Evolutionary conservation across 805 yeast species (phyloP), one percentile per base, ranked within the genome.

Genomic region (Nakazawaea wickerhamii): DNA sequence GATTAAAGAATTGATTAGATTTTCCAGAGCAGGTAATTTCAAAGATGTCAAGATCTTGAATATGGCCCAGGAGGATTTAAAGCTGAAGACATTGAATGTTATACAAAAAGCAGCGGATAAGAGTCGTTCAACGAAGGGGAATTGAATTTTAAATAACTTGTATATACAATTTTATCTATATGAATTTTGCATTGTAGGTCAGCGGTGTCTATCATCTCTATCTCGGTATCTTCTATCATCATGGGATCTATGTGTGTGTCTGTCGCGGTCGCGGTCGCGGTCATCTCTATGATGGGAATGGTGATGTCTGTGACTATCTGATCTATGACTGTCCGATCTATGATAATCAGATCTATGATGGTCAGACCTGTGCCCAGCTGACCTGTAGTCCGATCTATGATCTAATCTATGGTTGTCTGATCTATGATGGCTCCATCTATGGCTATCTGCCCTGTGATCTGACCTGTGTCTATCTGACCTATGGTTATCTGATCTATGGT

Each of bases 31-130:
- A 2, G 65, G 64, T 2, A 59, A 43, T 9, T 43, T 63, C 11
- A 49, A 51, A 14, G 53, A 63, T 40, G 53, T 50, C 3, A 54
- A 55, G 4, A 36, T 61, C 8, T 56, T 63, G 33, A 52, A 53
- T 18, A 62, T 60, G 23, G 66, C 65, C 0, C 67, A 62, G 40
- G 65, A 60, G 32, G 65, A 64, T 38, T 41, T 63, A 38, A 58
- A 61, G 30, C 47, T 30, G 2, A 63, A 55, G 19, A 56, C 64
- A 1, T 41, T 61, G 31, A 48, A 26, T 0, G 53, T 55, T 7
- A 52, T 63, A 8, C 52, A 53, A 11, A 38, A 43, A 20, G 65
- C 65, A 17, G 64, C 63, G 1, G 46, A 46, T 4, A 42, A 39
- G 21, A 55, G 52, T 30, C 50, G 55, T 14, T 41, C 40, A 2